Evolutionary conservation across 2,329 filamentous ascomycete genomes (phyloP), one percentile per base, ranked within the genome.

Genomic region (Beauveria sp.): DNA sequence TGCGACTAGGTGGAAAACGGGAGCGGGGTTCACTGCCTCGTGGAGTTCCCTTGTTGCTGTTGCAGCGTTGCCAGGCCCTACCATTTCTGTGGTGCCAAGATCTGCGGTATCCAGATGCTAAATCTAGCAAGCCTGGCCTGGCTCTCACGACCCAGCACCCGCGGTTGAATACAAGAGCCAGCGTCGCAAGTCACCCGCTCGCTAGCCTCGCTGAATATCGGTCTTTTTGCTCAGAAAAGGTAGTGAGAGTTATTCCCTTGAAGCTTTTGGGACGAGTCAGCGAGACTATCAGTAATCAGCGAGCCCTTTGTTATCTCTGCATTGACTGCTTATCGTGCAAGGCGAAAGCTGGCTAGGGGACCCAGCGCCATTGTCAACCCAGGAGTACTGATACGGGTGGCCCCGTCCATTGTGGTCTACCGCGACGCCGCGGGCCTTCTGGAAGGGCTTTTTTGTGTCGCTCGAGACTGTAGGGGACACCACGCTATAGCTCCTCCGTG

Each of bases 31-130:
- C 40, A 46, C 24, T 59, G 46, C 56, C 56, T 53, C 47, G 57
- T 59, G 57, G 57, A 52, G 46, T 34, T 50, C 34, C 45, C 22
- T 38, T 38, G 34, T 16, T 38, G 34, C 34, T 14, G 34, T 38
- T 14, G 34, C 34, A 38, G 34, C 34, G 34, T 22, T 14, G 20
- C 28, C 34, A 53, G 30, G n/a, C 16, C 51, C 51, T 22, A 34
- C 24, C 22, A 18, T 51, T 51, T 51, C 57, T 59, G 46, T 52
- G 55, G 57, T 60, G 57, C 57, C 57, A 60, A 60, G 57, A 60
- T 60, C 49, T 60, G 49, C 49, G 30, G 49, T 43, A n/a, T 14
- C 57, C 57, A 60, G 57, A 60, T 60, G 40, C 46, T 12, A 51
- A 51, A 51, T 58, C 52, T 30, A 47, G 43, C 43, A 18, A 46